Percentiles rank a stretch among this genome's conserved stretches.
Conservation (phyloP, 768 basidiomycete genomes). For the Amanita phalloides region DNA sequence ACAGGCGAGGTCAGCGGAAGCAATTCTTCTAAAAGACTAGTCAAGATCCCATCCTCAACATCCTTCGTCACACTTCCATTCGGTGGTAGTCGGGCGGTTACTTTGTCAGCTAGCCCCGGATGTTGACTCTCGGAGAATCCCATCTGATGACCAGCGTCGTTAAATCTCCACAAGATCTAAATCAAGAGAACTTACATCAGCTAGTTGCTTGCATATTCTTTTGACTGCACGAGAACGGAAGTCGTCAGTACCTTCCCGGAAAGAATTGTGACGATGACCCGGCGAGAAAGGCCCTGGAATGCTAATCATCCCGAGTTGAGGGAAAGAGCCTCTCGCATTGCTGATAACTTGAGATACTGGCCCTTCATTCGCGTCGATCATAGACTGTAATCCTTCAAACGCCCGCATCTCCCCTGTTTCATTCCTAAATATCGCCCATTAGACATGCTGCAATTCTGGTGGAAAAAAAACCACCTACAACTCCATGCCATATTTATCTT, state of each 20-base stretch:
- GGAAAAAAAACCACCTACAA: neutral
- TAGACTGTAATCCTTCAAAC: slow-evolving; percentile 1
- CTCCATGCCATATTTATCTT: slow-evolving; percentile 15
- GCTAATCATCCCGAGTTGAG: slow-evolving; percentile 53
- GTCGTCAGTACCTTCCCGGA: slow-evolving; percentile 18
- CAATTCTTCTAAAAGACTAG: slow-evolving; percentile 48
- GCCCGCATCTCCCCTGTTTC: neutral
- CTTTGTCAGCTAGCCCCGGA: slow-evolving; percentile 38
- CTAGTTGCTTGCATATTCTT: slow-evolving; percentile 47
- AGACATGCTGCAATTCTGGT: neutral
- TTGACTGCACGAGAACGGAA: slow-evolving; percentile 28
- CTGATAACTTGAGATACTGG: slow-evolving; percentile 32
- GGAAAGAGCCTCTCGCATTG: slow-evolving; percentile 48
- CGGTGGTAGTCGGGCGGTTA: slow-evolving; percentile 38
- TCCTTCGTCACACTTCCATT: slow-evolving; percentile 36
- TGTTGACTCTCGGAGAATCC: slow-evolving; percentile 55
- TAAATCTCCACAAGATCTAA: slow-evolving; percentile 7
- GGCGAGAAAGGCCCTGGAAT: slow-evolving; percentile 33
- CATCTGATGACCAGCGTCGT: slow-evolving; percentile 35
- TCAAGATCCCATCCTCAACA: slow-evolving; percentile 55
- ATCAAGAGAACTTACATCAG: slow-evolving; percentile 39
- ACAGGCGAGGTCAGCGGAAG: slow-evolving; percentile 24
- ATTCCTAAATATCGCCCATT: neutral
- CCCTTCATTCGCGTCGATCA: neutral
- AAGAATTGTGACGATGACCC: slow-evolving; percentile 14